Evolutionary conservation across 345 rosid species (phyloP).

Genomic region (Carallia brachiata): DNA sequence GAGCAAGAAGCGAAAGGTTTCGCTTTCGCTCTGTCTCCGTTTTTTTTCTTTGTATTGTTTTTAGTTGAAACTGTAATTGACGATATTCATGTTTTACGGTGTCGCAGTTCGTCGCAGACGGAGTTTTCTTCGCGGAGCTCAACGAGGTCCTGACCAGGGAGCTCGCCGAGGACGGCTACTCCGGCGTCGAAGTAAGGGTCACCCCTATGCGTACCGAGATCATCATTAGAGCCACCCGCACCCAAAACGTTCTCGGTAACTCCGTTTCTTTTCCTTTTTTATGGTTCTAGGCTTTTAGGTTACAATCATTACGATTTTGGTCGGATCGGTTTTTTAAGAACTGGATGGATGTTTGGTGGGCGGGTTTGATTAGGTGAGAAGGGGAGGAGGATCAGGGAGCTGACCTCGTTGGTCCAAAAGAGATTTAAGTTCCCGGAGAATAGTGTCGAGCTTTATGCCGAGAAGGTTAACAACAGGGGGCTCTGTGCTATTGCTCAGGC

Average conservation of each 20-base stretch:
- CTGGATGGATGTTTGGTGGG: not conserved
- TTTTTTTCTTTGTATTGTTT: not conserved
- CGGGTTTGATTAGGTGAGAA: constrained; percentile 54
- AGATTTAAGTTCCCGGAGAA: constrained; percentile 70
- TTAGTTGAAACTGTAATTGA: not conserved
- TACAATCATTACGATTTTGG: too few relatives aligned
- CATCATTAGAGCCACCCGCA: constrained; percentile 86
- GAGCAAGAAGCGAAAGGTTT: constrained; percentile 82
- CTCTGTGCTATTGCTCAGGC: constrained; percentile 94
- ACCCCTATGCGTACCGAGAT: constrained; percentile 87
- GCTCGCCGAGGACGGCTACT: constrained; percentile 88
- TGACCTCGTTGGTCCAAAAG: constrained; percentile 84
- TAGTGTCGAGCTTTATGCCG: constrained; percentile 87
- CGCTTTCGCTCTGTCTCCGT: too few relatives aligned
- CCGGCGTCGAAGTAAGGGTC: constrained; percentile 84
- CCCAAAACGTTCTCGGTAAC: constrained; percentile 81
- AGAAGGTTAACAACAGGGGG: constrained; percentile 77
- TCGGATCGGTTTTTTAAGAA: not conserved
- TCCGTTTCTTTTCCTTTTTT: not conserved
- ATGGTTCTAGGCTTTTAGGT: too few relatives aligned
- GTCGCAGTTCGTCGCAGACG: constrained; percentile 70
- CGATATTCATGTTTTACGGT: not conserved
- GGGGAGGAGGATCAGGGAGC: constrained; percentile 86
- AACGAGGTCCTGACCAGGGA: constrained; percentile 77
- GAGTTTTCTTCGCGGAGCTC: constrained; percentile 76